Evolutionary conservation across 148 eudicot genomes (phyloP), one percentile per base, ranked within the genome.

Genomic region (Spergularia bocconei): DNA sequence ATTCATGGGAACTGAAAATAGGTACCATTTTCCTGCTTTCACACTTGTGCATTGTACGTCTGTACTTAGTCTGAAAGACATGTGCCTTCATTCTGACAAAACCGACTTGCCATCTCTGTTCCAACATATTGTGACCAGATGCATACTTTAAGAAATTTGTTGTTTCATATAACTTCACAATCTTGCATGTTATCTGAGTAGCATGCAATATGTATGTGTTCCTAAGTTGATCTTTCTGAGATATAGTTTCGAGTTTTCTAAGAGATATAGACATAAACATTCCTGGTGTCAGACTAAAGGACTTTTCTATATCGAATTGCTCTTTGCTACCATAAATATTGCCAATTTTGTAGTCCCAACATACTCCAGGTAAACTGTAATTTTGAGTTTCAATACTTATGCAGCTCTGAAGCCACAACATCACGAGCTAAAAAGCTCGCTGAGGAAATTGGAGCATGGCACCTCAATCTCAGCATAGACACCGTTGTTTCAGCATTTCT

Each of bases 1-100:
- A 51, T 95, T 79, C 82, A 95, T 95, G 98, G 96, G 97, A 81
- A 85, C 98, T 60, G 97, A 95, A 81, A 95, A 95, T 74, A 95
- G 98, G 98, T 92, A 66, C 79, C 17, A 20, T 25, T 5, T 58
- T 6, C 36, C 13, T 78, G 6, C 5, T 70, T 71, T 64, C 19
- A 23, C 59, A 11, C 60, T 61, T 66, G 70, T 72, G 14, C n/a
- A 60, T 25, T 58, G 17, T 60, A 36, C 36, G 25, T 23, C 1
- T 23, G 25, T 23, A 23, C 4, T 67, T 48, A 11, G 47, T 52
- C 8, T 36, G 13, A 14, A 6, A 68, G 52, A 53, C 47, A 25
- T 69, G 17, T 52, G 60, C 44, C 17, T 12, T 21, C 44, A 21
- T 51, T 41, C 58, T 69, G 57, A 66, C 52, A 39, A 1, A 66